Conservation (phyloP, 768 basidiomycete species). For the Lyophyllum semitale region DNA sequence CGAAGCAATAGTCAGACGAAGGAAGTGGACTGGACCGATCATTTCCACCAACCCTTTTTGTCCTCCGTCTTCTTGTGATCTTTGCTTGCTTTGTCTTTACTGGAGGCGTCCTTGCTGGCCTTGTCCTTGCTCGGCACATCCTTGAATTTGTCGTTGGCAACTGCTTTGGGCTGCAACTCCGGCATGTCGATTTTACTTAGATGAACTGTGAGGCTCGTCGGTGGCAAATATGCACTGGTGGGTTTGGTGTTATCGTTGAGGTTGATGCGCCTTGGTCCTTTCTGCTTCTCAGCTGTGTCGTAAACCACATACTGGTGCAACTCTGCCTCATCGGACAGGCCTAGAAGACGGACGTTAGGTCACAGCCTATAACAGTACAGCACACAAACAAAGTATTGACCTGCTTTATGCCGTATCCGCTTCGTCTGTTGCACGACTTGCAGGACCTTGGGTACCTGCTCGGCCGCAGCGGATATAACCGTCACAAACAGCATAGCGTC, state of each 20-base stretch:
- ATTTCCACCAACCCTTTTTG: conserved; percentile 42
- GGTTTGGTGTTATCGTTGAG: conserved; percentile 55
- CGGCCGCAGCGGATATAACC: conserved; percentile 60
- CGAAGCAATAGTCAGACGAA: conserved; percentile 1
- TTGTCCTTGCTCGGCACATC: conserved; percentile 13
- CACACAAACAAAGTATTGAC: conserved; percentile 33
- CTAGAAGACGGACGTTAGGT: conserved; percentile 23
- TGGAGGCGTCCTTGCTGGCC: conserved; percentile 1
- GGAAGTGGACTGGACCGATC: conserved; percentile 3
- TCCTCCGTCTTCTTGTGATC: conserved; percentile 42
- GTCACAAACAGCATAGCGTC: conserved; percentile 82
- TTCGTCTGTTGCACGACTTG: conserved; percentile 81
- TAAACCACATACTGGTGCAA: conserved; percentile 79
- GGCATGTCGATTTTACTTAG: conserved; percentile 89
- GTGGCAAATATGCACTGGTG: conserved; percentile 60
- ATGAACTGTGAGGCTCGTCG: conserved; percentile 68
- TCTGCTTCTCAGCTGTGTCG: conserved; percentile 49
- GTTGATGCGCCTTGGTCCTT: conserved; percentile 69
- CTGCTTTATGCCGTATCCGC: conserved; percentile 74
- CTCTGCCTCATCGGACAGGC: conserved; percentile 55
- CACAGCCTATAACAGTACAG: background rate
- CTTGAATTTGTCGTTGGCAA: conserved; percentile 27
- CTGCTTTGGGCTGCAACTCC: conserved; percentile 64
- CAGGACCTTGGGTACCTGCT: conserved; percentile 76
- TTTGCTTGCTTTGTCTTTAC: conserved; percentile 13